Evolutionary conservation across 2,329 filamentous ascomycete species (phyloP).

Genomic region (Teratosphaeriaceae sp.): DNA sequence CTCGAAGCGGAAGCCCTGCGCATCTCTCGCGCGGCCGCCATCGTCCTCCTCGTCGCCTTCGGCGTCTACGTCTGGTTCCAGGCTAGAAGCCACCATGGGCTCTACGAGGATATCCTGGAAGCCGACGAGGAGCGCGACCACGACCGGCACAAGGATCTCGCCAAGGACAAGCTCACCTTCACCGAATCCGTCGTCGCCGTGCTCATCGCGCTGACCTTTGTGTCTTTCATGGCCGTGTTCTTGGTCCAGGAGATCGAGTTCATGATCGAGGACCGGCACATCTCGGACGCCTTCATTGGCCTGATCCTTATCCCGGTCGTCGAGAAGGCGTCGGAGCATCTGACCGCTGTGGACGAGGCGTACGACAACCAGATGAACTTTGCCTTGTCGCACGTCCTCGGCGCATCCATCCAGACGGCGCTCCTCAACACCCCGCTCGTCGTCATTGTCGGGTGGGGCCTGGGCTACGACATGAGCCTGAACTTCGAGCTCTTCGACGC

Average conservation of each 20-base stretch:
- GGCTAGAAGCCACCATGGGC: conserved; percentile 65
- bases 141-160: conserved; percentile 54
- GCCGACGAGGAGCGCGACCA: conserved; percentile 61
- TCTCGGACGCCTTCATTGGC: conserved; percentile 56
- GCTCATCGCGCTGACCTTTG: conserved; percentile 57
- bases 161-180: conserved; percentile 64
- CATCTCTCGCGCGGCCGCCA: conserved; percentile 63
- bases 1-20: conserved; percentile 50
- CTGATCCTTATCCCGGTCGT: conserved; percentile 75
- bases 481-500: conserved; percentile 87
- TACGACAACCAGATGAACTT: conserved; percentile 74
- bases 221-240: conserved; percentile 67
- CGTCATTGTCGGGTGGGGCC: conserved; percentile 76
- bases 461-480: conserved; percentile 64
- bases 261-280: conserved; percentile 44
- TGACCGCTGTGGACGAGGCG: conserved; percentile 78
- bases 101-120: conserved; percentile 70
- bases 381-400: conserved; percentile 77
- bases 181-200: conserved; percentile 65
- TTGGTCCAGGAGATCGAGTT: conserved; percentile 68
- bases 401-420: conserved; percentile 82
- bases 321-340: conserved; percentile 78
- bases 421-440: conserved; percentile 80
- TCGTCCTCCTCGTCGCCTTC: conserved; percentile 67
- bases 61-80: conserved; percentile 61